phyloP scores from a whole-genome alignment of 495 filamentous ascomycete genomes.

The Penicillium desertorum region DNA sequence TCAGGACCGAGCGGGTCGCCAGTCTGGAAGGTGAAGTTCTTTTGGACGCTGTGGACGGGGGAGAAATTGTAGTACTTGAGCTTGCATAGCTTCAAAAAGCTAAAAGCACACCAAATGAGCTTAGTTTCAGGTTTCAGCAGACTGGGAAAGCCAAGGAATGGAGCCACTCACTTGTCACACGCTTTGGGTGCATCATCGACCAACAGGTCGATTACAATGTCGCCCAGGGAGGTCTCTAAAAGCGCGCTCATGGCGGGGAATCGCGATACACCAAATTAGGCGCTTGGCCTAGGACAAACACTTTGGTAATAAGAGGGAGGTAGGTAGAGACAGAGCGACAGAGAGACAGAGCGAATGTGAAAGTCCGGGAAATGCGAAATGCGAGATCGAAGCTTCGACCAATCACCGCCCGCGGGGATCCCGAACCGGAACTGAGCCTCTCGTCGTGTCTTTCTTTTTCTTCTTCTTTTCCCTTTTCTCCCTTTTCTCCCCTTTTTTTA shows the following conservation, averaged over 20 bases:
- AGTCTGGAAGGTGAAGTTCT: slow-evolving; percentile 91
- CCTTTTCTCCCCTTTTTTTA: not conserved
- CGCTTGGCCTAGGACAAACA: not conserved
- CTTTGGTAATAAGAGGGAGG: not conserved
- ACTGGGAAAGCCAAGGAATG: slow-evolving; percentile 27
- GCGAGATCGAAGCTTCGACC: slow-evolving; percentile 24
- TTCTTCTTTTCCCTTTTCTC: not conserved
- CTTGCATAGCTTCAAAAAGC: slow-evolving; percentile 97
- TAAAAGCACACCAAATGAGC: slow-evolving; percentile 45
- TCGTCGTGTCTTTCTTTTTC: not conserved
- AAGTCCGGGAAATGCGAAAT: slow-evolving; percentile 4
- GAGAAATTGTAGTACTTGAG: slow-evolving; percentile 98
- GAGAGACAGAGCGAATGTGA: slow-evolving; percentile 1
- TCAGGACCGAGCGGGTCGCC: slow-evolving; percentile 88
- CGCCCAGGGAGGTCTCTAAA: slow-evolving; percentile 85
- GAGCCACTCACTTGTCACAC: slow-evolving; percentile 78
- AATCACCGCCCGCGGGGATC: slow-evolving; percentile 16
- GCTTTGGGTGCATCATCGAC: slow-evolving; percentile 82
- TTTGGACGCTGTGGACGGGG: slow-evolving; percentile 82
- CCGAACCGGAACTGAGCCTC: slow-evolving; percentile 4
- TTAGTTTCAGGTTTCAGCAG: slow-evolving; percentile 55
- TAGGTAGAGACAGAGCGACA: slow-evolving; percentile 6
- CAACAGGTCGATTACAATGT: slow-evolving; percentile 89
- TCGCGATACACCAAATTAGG: not conserved
- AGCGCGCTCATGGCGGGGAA: slow-evolving; percentile 67